phyloP scores from a whole-genome alignment of 306 rosid genomes.

The Castanospermum australe region DNA sequence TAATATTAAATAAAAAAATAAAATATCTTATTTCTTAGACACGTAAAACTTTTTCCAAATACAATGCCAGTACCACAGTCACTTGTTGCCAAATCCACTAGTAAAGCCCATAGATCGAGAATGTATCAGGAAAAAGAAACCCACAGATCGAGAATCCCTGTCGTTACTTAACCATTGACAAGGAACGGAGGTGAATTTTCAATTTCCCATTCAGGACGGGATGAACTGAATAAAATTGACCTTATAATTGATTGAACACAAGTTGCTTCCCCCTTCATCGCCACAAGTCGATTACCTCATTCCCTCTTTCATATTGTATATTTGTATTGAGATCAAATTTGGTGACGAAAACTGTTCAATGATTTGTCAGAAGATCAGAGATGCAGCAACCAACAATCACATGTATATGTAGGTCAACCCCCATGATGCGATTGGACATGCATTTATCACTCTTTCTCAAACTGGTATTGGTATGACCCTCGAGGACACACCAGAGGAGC shows the following conservation, averaged over 20 bases:
- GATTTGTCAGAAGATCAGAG: too few species aligned
- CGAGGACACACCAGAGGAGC: neutral
- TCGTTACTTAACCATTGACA: neutral
- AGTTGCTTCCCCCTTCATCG: neutral
- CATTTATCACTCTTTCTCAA: neutral
- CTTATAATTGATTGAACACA: neutral
- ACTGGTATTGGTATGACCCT: constrained; percentile 7
- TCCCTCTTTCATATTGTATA: neutral
- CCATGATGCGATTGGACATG: neutral
- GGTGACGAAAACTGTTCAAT: too few species aligned
- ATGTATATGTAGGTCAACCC: constrained; percentile 22
- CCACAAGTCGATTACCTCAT: neutral
- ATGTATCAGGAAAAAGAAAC: too few species aligned
- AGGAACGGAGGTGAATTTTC: neutral
- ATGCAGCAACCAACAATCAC: constrained; percentile 14
- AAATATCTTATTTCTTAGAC: too few species aligned
- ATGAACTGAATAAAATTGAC: neutral
- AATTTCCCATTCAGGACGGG: neutral
- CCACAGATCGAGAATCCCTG: neutral
- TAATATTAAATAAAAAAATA: too few species aligned
- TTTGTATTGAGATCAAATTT: neutral
- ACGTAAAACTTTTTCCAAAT: too few species aligned
- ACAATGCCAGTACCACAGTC: too few species aligned
- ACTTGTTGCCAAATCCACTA: neutral
- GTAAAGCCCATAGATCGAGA: neutral